phyloP scores from a whole-genome alignment of 163 green algal genomes.

The Coccomyxa subellipsoidea region DNA sequence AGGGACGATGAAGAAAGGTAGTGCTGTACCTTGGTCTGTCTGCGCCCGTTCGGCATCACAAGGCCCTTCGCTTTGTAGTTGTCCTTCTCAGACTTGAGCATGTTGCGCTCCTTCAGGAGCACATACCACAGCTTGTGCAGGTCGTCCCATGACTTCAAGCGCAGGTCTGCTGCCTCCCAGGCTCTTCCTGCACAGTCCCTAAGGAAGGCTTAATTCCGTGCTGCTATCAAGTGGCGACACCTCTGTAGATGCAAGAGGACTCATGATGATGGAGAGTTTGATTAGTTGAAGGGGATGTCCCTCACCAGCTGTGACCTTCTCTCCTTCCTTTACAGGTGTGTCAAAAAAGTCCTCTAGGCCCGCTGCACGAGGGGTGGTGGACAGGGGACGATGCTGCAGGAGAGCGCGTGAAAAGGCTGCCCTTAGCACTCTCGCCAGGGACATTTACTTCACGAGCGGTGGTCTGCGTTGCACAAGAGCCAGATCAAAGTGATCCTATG shows the following conservation, averaged over 20 bases:
- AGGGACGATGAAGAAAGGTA: too few species aligned
- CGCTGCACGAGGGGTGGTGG: not conserved
- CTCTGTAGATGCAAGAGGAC: not conserved
- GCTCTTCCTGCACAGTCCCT: constrained; percentile 47
- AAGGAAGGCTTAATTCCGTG: not conserved
- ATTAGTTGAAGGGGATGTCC: not conserved
- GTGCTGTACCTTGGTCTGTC: not conserved
- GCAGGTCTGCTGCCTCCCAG: constrained; percentile 84
- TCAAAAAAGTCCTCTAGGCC: constrained; percentile 55
- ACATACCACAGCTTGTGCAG: constrained; percentile 92
- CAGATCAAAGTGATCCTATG: not conserved
- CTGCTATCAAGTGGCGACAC: not conserved
- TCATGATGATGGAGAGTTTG: not conserved
- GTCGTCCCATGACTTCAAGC: constrained; percentile 88
- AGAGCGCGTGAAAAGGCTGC: not conserved
- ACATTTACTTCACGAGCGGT: not conserved
- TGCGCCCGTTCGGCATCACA: not conserved
- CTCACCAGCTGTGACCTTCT: constrained; percentile 19
- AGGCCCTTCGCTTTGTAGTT: constrained; percentile 31
- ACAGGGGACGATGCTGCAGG: not conserved
- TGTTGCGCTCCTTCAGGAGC: constrained; percentile 88
- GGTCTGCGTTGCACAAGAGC: not conserved
- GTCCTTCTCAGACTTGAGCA: constrained; percentile 76
- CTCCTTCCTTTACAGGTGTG: constrained; percentile 31
- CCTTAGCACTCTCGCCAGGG: not conserved